phyloP scores from a whole-genome alignment of 768 basidiomycete genomes.

The Nevesoporus exiguus region DNA sequence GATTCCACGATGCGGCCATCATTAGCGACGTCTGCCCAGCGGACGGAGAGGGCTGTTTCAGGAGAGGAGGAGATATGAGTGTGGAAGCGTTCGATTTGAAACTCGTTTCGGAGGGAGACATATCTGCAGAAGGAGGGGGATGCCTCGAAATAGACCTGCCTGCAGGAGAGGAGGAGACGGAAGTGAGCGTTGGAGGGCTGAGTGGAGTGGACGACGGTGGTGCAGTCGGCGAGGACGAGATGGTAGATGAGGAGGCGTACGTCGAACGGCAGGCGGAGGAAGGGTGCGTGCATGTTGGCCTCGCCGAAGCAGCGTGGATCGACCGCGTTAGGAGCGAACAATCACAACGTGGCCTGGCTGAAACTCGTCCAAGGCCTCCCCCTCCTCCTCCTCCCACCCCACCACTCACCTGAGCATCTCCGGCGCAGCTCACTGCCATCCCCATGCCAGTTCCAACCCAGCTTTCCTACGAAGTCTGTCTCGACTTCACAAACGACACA shows the following conservation, averaged over 20 bases:
- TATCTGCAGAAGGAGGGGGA: constrained; percentile 28
- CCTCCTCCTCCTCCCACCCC: constrained; percentile 15
- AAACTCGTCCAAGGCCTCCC: constrained; percentile 29
- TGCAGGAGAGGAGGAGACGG: constrained; percentile 32
- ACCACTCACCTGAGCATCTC: constrained; percentile 30
- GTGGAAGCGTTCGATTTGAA: constrained; percentile 30
- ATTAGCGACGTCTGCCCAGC: constrained; percentile 38
- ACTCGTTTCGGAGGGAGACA: constrained; percentile 38
- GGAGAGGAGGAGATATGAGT: constrained; percentile 22
- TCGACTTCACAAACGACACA: constrained; percentile 70
- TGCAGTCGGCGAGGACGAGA: constrained; percentile 24
- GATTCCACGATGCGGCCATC: constrained; percentile 34
- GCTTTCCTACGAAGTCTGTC: constrained; percentile 55
- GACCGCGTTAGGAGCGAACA: constrained; percentile 31
- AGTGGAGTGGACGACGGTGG: neutral
- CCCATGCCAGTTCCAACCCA: constrained; percentile 59
- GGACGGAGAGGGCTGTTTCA: constrained; percentile 22
- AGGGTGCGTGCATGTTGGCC: constrained; percentile 8
- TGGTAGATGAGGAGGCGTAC: constrained; percentile 36
- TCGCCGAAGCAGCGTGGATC: constrained; percentile 30
- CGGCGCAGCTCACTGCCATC: constrained; percentile 23
- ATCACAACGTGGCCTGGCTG: constrained; percentile 26
- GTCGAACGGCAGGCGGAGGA: constrained; percentile 33
- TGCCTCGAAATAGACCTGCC: constrained; percentile 32
- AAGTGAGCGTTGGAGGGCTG: constrained; percentile 37